A percentile compares a stretch with the other conserved stretches of the same genome.
Conservation (phyloP, 2,329 filamentous ascomycete species). For the Emydomyces testavorans region DNA sequence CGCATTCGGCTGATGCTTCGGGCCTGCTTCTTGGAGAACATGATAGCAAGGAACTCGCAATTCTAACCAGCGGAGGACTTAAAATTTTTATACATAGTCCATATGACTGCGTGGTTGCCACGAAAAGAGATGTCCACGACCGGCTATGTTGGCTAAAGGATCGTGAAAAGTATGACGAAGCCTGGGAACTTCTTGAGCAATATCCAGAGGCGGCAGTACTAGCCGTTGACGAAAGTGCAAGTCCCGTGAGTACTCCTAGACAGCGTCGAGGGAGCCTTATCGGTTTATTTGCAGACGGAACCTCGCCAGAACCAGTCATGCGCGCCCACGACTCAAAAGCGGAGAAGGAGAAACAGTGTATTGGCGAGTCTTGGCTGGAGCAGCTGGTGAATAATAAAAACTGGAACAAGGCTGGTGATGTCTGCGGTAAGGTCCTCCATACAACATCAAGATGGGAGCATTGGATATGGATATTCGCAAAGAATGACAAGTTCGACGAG, state of each 20-base stretch:
- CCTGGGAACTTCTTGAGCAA: slow-evolving; percentile 80
- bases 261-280: slow-evolving; percentile 38
- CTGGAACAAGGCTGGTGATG: slow-evolving; percentile 66
- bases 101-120: slow-evolving; percentile 88
- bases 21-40: slow-evolving; percentile 36
- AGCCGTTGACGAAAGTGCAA: slow-evolving; percentile 28
- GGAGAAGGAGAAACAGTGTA: slow-evolving; percentile 76
- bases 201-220: slow-evolving; percentile 59
- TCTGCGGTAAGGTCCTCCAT: slow-evolving; percentile 72
- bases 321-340: slow-evolving; percentile 46
- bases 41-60: slow-evolving; percentile 33
- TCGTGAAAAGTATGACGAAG: slow-evolving; percentile 66
- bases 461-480: slow-evolving; percentile 87
- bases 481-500: slow-evolving; percentile 75
- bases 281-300: slow-evolving; percentile 64
- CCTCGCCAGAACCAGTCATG: slow-evolving; percentile 26
- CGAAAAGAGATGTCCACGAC: slow-evolving; percentile 74
- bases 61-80: slow-evolving; percentile 46
- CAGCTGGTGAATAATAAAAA: slow-evolving; percentile 64
- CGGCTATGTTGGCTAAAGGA: slow-evolving; percentile 78
- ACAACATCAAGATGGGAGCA: slow-evolving; percentile 81
- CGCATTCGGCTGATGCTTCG: slow-evolving; percentile 45
- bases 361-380: slow-evolving; percentile 88
- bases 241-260: slow-evolving; percentile 24
- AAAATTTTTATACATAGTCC: slow-evolving; percentile 94